Percentiles rank a stretch among this genome's conserved stretches.
phyloP scores from a whole-genome alignment of 1,284 basidiomycete species.

The Tremellales sp. region DNA sequence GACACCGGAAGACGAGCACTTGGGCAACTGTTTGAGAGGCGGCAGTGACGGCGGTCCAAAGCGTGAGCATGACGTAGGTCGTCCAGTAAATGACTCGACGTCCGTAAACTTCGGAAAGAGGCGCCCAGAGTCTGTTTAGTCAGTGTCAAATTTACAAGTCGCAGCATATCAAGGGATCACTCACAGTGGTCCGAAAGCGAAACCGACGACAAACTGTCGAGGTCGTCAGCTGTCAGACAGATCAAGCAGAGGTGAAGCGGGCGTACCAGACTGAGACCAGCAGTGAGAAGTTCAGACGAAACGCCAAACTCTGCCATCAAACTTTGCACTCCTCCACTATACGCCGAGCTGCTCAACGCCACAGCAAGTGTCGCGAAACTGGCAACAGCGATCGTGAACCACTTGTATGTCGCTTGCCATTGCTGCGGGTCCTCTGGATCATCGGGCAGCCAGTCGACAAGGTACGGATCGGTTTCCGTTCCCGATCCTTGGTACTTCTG shows the following conservation, averaged over 20 bases:
- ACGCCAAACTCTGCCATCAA: conserved; percentile 25
- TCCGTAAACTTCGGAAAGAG: conserved; percentile 55
- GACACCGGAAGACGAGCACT: conserved; percentile 37
- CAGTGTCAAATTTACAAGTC: background rate
- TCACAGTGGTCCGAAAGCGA: conserved; percentile 37
- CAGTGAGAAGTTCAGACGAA: conserved; percentile 27
- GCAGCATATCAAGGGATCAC: background rate
- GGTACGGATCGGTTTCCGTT: conserved; percentile 45
- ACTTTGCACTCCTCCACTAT: conserved; percentile 27
- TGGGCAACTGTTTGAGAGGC: conserved; percentile 29
- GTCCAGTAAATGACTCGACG: conserved; percentile 62
- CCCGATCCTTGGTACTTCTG: conserved; percentile 46
- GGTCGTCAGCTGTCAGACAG: background rate
- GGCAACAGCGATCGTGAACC: conserved; percentile 24
- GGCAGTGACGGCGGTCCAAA: conserved; percentile 33
- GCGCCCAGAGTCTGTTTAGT: conserved; percentile 34
- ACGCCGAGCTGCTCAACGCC: conserved; percentile 32
- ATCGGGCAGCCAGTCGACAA: conserved; percentile 42
- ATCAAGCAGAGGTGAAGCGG: background rate
- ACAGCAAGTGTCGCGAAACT: conserved; percentile 36
- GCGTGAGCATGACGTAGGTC: conserved; percentile 45
- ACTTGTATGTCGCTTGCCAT: conserved; percentile 32
- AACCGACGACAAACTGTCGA: conserved; percentile 36
- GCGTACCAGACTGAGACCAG: conserved; percentile 24
- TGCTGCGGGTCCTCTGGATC: conserved; percentile 40